Base-by-base conservation (phyloP, 2,329 filamentous ascomycete species). In the Penicillium sp. region DNA sequence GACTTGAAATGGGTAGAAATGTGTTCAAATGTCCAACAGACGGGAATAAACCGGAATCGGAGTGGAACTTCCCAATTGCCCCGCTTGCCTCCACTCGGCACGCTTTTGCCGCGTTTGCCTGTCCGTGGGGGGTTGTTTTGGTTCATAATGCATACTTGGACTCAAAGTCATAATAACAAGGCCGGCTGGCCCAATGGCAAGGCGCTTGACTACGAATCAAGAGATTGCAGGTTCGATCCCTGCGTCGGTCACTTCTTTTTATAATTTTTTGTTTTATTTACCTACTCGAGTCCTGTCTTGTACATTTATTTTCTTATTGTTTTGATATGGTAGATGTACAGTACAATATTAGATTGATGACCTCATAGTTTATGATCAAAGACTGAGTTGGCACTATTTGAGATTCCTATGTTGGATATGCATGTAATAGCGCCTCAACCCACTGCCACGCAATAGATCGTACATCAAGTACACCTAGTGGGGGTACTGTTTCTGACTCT, bases 161-260 rank as follows among this genome's bases (percentile, higher is more conserved):
- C 1, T 0, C 0, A 0, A 0, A 1, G 1, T 3, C 27, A 33
- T 38, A 67, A 54, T 23, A 43, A 6, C 2, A 10, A 1, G 68
- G 68, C 62, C 68, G 65, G 67, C 68, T 77, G 75, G 76, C 76
- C 75, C 75, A 78, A 78, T 78, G 76, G 77, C 72, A 79, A 78
- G 76, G 77, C 76, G 77, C 75, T 78, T 78, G 77, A 79, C 77
- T 79, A 78, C 77, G 77, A 76, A 78, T 79, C 76, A 78, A 77
- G 74, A 78, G 76, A 78, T 78, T 79, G 75, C 72, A 76, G 76
- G 76, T 78, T 78, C 76, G 75, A 78, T 48, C 65, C 71, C 71
- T 72, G 70, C 70, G 71, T 73, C 68, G 70, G 70, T 73, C 71
- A 72, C 44, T 58, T 10, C 58, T 67, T 68, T 69, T 25, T 9